Percentiles rank a stretch among this genome's conserved stretches.
Conservation (phyloP, 2,329 filamentous ascomycete species). For the Fusarium sp. region DNA sequence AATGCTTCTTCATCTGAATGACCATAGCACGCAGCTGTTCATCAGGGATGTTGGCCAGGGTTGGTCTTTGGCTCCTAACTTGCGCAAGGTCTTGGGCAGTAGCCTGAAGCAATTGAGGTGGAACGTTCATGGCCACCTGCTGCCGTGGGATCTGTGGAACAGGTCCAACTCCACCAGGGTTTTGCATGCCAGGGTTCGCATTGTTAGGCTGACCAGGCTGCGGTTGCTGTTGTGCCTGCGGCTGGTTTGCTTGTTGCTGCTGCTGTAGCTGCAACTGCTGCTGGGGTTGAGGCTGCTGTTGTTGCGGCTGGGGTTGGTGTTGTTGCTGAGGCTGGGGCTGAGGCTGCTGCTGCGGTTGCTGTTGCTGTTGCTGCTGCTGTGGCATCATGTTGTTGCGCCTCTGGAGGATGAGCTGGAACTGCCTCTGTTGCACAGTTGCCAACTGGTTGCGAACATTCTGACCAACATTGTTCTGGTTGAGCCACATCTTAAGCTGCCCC, state of each 20-base stretch:
- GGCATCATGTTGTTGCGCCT: conserved; percentile 46
- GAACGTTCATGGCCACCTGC: conserved; percentile 42
- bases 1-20: conserved; percentile 48
- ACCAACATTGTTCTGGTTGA: conserved; percentile 52
- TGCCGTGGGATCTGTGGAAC: neutral
- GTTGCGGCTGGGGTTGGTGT: conserved; percentile 40
- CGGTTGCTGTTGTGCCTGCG: conserved; percentile 34
- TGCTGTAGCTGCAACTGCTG: conserved; percentile 22
- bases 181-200: conserved; percentile 42
- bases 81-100: conserved; percentile 49
- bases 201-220: conserved; percentile 45
- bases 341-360: conserved; percentile 26
- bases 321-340: conserved; percentile 26
- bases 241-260: conserved; percentile 30
- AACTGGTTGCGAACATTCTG: conserved; percentile 49
- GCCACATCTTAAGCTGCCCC: conserved; percentile 59
- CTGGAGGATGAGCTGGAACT: conserved; percentile 52
- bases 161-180: conserved; percentile 35
- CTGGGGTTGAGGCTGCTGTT: conserved; percentile 35
- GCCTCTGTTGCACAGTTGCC: conserved; percentile 50
- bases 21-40: conserved; percentile 50
- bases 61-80: conserved; percentile 42
- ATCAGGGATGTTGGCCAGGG: conserved; percentile 46
- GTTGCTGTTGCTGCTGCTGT: conserved; percentile 40
- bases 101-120: conserved; percentile 49